Evolutionary conservation across 805 yeast genomes (phyloP), one percentile per base, ranked within the genome.

Genomic region (Peterozyma toletana): DNA sequence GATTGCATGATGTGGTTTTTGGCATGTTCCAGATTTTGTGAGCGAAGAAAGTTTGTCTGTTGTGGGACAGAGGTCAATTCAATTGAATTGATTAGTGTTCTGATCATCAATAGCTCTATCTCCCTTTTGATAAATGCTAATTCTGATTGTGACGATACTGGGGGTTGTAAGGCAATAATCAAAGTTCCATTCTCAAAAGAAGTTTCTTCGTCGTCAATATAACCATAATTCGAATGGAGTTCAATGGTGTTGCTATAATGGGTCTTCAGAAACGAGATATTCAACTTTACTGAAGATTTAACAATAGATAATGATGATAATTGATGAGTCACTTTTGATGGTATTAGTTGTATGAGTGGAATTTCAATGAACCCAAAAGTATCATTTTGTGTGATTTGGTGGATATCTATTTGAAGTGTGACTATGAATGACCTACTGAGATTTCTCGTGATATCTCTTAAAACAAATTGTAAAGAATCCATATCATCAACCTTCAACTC

Each of bases 111-210:
- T 33, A 40, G 31, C 18, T 43, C 49, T 16, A 46, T 35, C n/a
- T 46, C 42, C 31, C 47, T 29, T 36, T 43, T 40, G 33, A 43
- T 33, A 17, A 37, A 46, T 30, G 30, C 16, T 27, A 40, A 13
- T 16, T 43, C 47, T 37, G 45, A 11, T 31, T 43, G 44, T 6
- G 47, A 34, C 1, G 49, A 46, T 10, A 43, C 30, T 35, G 45
- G 39, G 2, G 45, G 47, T 15, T 43, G 41, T 15, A 46, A 14
- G 13, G 44, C 40, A 6, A 44, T 21, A 10, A 40, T 34, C 17
- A 43, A 11, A 17, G 18, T n/a, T 4, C 30, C 43, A 13, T 11
- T 35, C 6, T 9, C 37, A 16, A 13, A 16, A 37, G n/a, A 33
- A 27, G 15, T 31, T 31, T 31, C 34, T 9, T 14, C 34, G 9